phyloP scores from a whole-genome alignment of 2,329 filamentous ascomycete species.

The Neofusicoccum ribis region DNA sequence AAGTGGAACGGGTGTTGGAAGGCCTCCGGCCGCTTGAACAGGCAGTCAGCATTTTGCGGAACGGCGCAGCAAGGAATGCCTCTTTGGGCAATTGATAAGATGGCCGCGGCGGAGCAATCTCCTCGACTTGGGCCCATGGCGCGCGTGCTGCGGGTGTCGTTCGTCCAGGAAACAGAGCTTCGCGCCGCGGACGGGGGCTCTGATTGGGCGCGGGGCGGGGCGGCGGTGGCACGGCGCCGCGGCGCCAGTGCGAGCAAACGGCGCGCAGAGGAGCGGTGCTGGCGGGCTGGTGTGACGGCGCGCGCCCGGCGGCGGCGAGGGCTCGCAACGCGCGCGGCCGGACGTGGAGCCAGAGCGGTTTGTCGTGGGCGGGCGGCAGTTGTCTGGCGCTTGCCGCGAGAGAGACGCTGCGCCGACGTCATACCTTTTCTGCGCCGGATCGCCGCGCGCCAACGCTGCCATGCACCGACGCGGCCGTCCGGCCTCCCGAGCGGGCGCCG shows the following conservation, averaged over 20 bases:
- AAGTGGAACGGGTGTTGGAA: not conserved
- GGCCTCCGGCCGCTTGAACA: not conserved
- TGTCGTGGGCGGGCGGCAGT: not conserved
- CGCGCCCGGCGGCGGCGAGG: not conserved
- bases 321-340: not conserved
- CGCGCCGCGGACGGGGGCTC: not conserved
- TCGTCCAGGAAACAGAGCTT: not conserved
- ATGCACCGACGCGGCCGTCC: not conserved
- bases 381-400: not conserved
- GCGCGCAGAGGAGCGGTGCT: not conserved
- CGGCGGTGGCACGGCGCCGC: not conserved
- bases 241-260: too few species aligned
- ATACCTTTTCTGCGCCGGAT: slow-evolving; percentile 5
- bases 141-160: not conserved
- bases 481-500: not conserved
- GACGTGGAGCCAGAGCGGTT: not conserved
- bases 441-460: slow-evolving; percentile 3
- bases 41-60: not conserved
- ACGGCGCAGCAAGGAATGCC: not conserved
- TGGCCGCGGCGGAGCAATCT: not conserved
- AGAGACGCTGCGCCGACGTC: not conserved
- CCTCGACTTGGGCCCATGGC: not conserved
- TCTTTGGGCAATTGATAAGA: slow-evolving; percentile 2
- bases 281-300: not conserved
- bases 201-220: not conserved